Evolutionary conservation across 305 asterid species (phyloP), one percentile per base, ranked within the genome.

Genomic region (Solanum aculeatissimum): DNA sequence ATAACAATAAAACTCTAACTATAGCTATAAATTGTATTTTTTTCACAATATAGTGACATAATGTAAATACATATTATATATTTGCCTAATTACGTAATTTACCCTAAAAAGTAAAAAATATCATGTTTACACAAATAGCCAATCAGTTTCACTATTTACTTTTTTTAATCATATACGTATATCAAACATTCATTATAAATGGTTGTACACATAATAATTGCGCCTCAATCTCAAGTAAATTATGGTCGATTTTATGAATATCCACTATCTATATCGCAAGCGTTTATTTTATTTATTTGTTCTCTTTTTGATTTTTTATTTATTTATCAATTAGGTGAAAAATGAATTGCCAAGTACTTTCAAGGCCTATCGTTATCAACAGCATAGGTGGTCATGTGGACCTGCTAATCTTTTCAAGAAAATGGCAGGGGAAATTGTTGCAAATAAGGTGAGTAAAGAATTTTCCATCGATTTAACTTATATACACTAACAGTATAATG

Each of bases 341-440:
- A 89, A 83, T 57, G 91, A 88, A 83, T 55, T 86, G 23, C 91
- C 91, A 38, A 86, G 88, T 66, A 88, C 89, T 54, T 88, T 88
- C 23, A 88, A 83, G 23, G 81, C 91, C 14, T 88, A 86, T 68
- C 54, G 89, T 18, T 72, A 85, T 54, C 91, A 88, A 81, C 91
- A 88, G 15, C 89, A 88, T n/a, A 43, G 91, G 57, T 88, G 91
- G 91, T 88, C 89, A 7, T 88, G 91, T 69, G 91, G 88, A 14
- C 89, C 91, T 42, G 89, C 90, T 58, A 83, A 88, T 86, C 89
- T 86, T 72, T 88, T 88, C 84, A 86, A 82, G 66, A 88, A 88
- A 83, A 84, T 83, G 89, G 87, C 55, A 5, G 83, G 63, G 86
- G 90, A 88, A 77, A 85, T 68, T 68, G 74, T 54, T 69, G 51